Conservation (phyloP, 140 eudicot species). For the Ambrosia hybrid region DNA sequence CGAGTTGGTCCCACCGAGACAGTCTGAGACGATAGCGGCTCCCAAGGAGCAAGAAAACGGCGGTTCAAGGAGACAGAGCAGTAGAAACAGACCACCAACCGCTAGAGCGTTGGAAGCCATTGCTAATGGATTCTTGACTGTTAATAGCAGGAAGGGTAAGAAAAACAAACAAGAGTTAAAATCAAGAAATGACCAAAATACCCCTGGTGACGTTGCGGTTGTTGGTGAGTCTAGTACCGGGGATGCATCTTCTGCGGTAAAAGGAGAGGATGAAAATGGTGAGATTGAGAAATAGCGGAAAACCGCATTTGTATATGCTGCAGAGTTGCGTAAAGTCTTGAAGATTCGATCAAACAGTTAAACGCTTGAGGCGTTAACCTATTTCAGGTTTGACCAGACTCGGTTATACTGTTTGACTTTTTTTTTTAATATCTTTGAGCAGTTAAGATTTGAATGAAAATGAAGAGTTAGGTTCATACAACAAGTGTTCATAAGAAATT, state of each 20-base stretch:
- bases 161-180: conserved; percentile 33
- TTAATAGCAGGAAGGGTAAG: conserved; percentile 25
- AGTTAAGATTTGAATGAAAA: conserved; percentile 27
- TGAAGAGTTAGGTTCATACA: neutral
- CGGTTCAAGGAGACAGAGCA: conserved; percentile 59
- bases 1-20: conserved; percentile 12
- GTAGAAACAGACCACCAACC: conserved; percentile 68
- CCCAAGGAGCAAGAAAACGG: conserved; percentile 37
- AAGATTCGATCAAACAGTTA: neutral
- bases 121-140: conserved; percentile 57
- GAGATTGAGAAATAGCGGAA: conserved; percentile 20
- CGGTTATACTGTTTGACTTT: conserved; percentile 32
- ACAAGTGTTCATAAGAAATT: conserved; percentile 11
- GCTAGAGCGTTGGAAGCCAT: conserved; percentile 60
- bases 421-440: conserved; percentile 28
- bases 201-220: conserved; percentile 32
- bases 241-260: conserved; percentile 36
- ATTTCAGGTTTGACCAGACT: conserved; percentile 24
- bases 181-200: conserved; percentile 27
- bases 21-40: neutral
- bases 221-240: conserved; percentile 29
- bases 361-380: conserved; percentile 17
- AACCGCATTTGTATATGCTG: conserved; percentile 23
- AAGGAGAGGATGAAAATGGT: conserved; percentile 45
- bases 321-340: conserved; percentile 25